phyloP scores from a whole-genome alignment of 129 eudicot species.

The Saussurea involucrata region DNA sequence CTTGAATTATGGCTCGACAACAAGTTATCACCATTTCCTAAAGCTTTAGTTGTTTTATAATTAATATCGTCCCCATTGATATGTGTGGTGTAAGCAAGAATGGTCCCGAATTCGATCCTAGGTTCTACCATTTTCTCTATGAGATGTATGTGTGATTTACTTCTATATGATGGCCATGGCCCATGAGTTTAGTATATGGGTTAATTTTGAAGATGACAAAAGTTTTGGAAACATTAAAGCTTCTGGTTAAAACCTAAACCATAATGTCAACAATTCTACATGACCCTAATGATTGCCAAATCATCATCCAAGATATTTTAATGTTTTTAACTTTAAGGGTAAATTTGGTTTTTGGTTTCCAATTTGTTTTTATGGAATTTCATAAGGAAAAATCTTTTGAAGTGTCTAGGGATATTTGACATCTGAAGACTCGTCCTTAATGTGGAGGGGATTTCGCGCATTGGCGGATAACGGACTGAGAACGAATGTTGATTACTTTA shows the following conservation, averaged over 20 bases:
- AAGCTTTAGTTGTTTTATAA: background rate
- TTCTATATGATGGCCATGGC: background rate
- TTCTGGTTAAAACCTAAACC: background rate
- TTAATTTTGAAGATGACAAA: background rate
- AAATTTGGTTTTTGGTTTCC: background rate
- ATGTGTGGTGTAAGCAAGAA: background rate
- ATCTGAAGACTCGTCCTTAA: background rate
- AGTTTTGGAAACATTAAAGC: background rate
- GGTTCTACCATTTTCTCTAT: background rate
- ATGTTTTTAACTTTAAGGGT: background rate
- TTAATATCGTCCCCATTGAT: background rate
- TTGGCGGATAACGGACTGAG: background rate
- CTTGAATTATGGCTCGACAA: background rate
- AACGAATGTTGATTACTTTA: background rate
- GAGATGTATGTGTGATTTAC: background rate
- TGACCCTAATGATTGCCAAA: background rate
- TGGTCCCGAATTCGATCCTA: background rate
- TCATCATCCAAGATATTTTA: background rate
- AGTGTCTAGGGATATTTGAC: background rate
- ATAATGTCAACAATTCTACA: background rate
- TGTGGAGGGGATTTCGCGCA: background rate
- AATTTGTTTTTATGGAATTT: background rate
- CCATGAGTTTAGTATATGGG: too few relatives aligned
- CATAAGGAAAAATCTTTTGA: background rate
- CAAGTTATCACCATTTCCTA: background rate